Base-by-base conservation (phyloP, 768 basidiomycete genomes). In the Suillus brevipes region DNA sequence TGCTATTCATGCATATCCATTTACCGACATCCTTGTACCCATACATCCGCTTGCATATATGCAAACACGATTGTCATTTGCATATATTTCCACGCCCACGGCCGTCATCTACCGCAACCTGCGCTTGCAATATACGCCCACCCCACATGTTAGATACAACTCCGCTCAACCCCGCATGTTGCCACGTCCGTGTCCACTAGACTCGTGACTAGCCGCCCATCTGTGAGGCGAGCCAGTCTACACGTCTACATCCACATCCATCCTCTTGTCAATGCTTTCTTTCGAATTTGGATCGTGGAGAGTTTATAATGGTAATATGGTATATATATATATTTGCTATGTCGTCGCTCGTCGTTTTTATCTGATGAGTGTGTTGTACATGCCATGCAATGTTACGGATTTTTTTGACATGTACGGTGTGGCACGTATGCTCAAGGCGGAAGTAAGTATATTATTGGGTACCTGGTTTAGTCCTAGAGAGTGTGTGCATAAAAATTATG, bases 321-420 rank as follows among this genome's bases (percentile, higher is more conserved):
- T 31, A 31, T 31, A 55, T 55, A 55, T 55, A 20, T 36, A 13
- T 55, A 45, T 36, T 8, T 16, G 16, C 16, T 18, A 55, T n/a
- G 34, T 37, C 53, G 31, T 34, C 6, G 9, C 53, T 55, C 20
- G 53, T n/a, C 36, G 18, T 53, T 50, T 49, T 53, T 20, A 53
- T 53, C 8, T 34, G 34, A 55, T 55, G 34, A 55, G 31, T 31
- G 53, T n/a, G n/a, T 55, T 34, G 20, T 36, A n/a, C 20, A 36
- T 55, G 34, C 31, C 31, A 36, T 55, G 53, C 53, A 55, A 55
- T 55, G 34, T 55, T 36, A 55, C 34, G 34, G 53, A 55, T 55
- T 55, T 55, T 25, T 52, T 16, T 52, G 25, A 16, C 8, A 23
- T 28, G 16, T 31, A 28, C 8, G 4, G 49, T 50, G 47, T 47